These are phyloP conservation scores for Phaeosphaeriaceae sp. DNA, from an alignment of 2,329 filamentous ascomycete species.

Conservation along the genomic window DNA sequence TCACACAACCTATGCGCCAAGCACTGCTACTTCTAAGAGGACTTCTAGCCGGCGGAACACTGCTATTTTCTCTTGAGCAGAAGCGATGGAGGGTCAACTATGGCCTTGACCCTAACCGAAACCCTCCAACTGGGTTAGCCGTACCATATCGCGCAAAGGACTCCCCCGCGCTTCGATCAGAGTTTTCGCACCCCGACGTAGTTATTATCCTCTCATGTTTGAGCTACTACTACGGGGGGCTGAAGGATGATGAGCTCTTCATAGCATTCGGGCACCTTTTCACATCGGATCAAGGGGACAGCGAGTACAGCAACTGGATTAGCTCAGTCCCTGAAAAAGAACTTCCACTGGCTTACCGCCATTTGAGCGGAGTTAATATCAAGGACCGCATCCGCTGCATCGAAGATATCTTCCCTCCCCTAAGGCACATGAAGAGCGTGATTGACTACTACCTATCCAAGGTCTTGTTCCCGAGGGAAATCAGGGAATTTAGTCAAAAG, in stretches of 20 bases:
- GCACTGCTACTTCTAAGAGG: slow-evolving; percentile 60
- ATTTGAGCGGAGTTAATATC: slow-evolving; percentile 34
- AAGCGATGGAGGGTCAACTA: slow-evolving; percentile 72
- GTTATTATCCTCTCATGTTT: slow-evolving; percentile 69
- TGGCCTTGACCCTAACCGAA: slow-evolving; percentile 55
- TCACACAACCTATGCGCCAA: slow-evolving; percentile 28
- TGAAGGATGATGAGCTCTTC: slow-evolving; percentile 59
- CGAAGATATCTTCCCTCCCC: slow-evolving; percentile 57
- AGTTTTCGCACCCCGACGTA: slow-evolving; percentile 73
- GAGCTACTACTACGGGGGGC: slow-evolving; percentile 69
- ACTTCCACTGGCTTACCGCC: slow-evolving; percentile 48
- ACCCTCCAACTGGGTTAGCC: slow-evolving; percentile 59
- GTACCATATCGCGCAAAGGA: slow-evolving; percentile 74
- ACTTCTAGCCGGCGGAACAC: slow-evolving; percentile 61
- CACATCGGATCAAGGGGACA: slow-evolving; percentile 58
- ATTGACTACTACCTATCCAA: slow-evolving; percentile 69
- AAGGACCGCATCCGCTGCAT: slow-evolving; percentile 59
- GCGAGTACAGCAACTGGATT: slow-evolving; percentile 61
- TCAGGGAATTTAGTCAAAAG: slow-evolving; percentile 68
- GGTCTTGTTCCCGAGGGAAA: slow-evolving; percentile 66
- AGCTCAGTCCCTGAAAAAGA: slow-evolving; percentile 23
- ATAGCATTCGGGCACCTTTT: slow-evolving; percentile 56
- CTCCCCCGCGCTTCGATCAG: slow-evolving; percentile 65
- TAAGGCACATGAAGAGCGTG: slow-evolving; percentile 59
- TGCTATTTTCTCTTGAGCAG: slow-evolving; percentile 59